Evolutionary conservation across 2,329 filamentous ascomycete species (phyloP), one percentile per base, ranked within the genome.

Genomic region (Trichoderma simmonsii): DNA sequence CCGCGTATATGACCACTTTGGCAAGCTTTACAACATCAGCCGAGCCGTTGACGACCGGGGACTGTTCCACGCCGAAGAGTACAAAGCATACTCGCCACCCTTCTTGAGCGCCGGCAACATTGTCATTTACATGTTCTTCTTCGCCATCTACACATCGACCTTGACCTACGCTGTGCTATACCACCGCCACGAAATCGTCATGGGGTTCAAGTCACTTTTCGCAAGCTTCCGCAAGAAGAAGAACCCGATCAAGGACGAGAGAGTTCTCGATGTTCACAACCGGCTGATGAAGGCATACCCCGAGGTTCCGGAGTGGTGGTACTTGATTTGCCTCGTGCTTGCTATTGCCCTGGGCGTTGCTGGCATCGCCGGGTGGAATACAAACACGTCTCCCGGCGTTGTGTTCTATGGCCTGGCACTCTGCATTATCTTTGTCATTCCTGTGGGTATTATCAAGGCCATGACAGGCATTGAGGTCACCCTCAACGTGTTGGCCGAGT

Each of bases 281-380:
- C 81, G 84, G 9, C 79, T 87, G 34, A 86, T 87, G 85, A 79
- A 81, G 72, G 76, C 76, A 0, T 87, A 87, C 74, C 76, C 80
- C 7, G 81, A 87, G 73, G 85, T 85, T 0, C 86, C 87, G 0
- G 85, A 87, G 70, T 88, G 86, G 86, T 88, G 86, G 86, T 88
- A 87, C 73, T 74, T 83, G 32, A 67, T 81, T 6, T 80, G 82
- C 51, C 79, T 87, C 1, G 77, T 82, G 24, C 71, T 82, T 1
- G 84, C 86, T 36, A 80, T 87, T 64, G 83, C 80, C 3, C 79
- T 85, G 12, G 85, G 85, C 18, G 78, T 86, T 60, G 84, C 81
- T 2, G 86, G 83, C 21, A 83, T 88, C 43, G 81, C 82, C 2
- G 81, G 80, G 3, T 87, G 83, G 82, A 82, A 85, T 14, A 88